These are phyloP conservation scores for Mallotus repandus DNA, from an alignment of 441 rosid species.

Conservation along the genomic window DNA sequence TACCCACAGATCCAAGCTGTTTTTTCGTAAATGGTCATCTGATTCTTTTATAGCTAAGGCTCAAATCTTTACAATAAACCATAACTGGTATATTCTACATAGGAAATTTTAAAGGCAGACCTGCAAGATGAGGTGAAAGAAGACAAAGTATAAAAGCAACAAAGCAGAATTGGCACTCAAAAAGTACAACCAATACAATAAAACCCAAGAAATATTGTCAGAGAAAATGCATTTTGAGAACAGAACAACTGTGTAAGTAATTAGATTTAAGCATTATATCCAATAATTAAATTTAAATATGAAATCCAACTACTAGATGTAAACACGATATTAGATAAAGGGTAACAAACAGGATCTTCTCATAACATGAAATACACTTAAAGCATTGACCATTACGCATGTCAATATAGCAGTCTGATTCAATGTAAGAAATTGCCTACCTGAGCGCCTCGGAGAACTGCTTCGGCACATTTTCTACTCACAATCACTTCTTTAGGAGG, in stretches of 20 bases:
- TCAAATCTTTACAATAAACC: not conserved
- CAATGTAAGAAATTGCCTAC: constrained; percentile 28
- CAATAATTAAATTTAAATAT: not conserved
- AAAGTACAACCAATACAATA: not conserved
- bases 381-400: not conserved
- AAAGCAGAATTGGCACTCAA: not conserved
- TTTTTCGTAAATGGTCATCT: not conserved
- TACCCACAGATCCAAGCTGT: too few species aligned
- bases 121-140: not conserved
- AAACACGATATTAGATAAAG: not conserved
- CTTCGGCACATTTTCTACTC: constrained; percentile 96
- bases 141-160: not conserved
- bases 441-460: constrained; percentile 99
- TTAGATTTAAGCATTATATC: not conserved
- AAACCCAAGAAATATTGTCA: not conserved
- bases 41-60: not conserved
- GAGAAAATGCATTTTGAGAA: not conserved
- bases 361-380: not conserved
- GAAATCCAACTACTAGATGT: not conserved
- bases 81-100: not conserved
- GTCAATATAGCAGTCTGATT: not conserved
- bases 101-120: not conserved
- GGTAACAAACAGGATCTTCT: not conserved
- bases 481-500: constrained; percentile 89
- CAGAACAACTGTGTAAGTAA: not conserved